Conservation (phyloP, 768 basidiomycete genomes). For the Boletus rubropictus region DNA sequence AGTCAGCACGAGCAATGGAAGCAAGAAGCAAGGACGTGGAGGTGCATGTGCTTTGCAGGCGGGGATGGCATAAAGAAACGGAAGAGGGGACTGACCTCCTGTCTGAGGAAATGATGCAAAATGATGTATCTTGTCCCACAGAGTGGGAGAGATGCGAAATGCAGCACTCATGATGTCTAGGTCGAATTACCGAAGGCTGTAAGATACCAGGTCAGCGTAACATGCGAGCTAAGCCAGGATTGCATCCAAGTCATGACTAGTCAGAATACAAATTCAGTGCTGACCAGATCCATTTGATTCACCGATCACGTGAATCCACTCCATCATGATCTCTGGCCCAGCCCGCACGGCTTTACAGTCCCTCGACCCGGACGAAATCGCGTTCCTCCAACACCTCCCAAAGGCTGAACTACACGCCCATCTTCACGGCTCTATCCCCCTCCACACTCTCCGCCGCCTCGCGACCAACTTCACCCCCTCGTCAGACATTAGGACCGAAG, state of each 20-base stretch:
- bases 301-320: conserved; percentile 11
- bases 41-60: not conserved
- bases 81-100: conserved; percentile 50
- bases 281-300: not conserved
- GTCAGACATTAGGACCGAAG: conserved; percentile 26
- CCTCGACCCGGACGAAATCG: conserved; percentile 44
- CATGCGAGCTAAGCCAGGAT: conserved; percentile 2
- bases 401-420: conserved; percentile 88
- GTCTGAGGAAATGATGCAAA: conserved; percentile 92
- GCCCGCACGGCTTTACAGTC: conserved; percentile 49
- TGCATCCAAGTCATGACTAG: not conserved
- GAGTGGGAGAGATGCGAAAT: conserved; percentile 68
- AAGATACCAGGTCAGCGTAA: not conserved
- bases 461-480: conserved; percentile 37
- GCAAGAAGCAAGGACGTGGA: not conserved
- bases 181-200: not conserved
- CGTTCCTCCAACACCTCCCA: conserved; percentile 58
- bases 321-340: conserved; percentile 20
- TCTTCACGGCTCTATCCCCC: conserved; percentile 78
- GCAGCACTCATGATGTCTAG: conserved; percentile 30
- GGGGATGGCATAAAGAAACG: not conserved
- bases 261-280: no score
- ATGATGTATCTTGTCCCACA: conserved; percentile 90
- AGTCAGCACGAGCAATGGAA: conserved; percentile 6
- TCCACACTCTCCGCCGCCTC: conserved; percentile 55